These are phyloP conservation scores for Skeletonema potamos DNA, from an alignment of 108 stramenopile genomes.

Conservation along the genomic window DNA sequence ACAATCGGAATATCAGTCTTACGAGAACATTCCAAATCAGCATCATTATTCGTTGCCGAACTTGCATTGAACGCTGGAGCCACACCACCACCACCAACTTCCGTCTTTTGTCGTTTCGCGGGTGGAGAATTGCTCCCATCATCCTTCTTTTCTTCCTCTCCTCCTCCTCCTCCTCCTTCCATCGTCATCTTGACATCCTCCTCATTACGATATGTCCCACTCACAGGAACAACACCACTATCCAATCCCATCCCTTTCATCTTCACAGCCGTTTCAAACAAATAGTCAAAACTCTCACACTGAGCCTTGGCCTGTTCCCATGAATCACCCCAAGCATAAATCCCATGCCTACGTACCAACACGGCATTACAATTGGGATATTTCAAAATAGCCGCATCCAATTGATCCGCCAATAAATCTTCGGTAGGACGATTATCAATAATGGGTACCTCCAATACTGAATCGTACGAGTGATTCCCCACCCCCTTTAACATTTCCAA, in stretches of 20 bases:
- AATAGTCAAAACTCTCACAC: conserved; percentile 94
- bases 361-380: conserved; percentile 93
- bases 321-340: conserved; percentile 95
- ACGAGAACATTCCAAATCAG: conserved; percentile 38
- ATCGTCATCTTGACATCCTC: conserved; percentile 4
- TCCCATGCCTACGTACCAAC: conserved; percentile 91
- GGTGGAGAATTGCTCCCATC: conserved; percentile 11
- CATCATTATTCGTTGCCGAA: conserved; percentile 43
- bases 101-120: conserved; percentile 28
- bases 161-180: too few species aligned
- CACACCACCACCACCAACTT: neutral
- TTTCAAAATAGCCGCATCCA: conserved; percentile 66
- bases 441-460: conserved; percentile 90
- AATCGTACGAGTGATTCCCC: conserved; percentile 87
- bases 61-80: conserved; percentile 60
- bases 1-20: conserved; percentile 57
- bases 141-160: conserved; percentile 13
- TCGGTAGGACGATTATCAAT: conserved; percentile 96
- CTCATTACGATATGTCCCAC: conserved; percentile 57
- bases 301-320: conserved; percentile 98
- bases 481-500: conserved; percentile 98
- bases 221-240: conserved; percentile 40
- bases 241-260: conserved; percentile 82
- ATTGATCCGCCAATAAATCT: conserved; percentile 82
- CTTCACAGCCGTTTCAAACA: conserved; percentile 80